Base-by-base conservation (phyloP, 352 stramenopile species). In the Phytophthora constricta region DNA sequence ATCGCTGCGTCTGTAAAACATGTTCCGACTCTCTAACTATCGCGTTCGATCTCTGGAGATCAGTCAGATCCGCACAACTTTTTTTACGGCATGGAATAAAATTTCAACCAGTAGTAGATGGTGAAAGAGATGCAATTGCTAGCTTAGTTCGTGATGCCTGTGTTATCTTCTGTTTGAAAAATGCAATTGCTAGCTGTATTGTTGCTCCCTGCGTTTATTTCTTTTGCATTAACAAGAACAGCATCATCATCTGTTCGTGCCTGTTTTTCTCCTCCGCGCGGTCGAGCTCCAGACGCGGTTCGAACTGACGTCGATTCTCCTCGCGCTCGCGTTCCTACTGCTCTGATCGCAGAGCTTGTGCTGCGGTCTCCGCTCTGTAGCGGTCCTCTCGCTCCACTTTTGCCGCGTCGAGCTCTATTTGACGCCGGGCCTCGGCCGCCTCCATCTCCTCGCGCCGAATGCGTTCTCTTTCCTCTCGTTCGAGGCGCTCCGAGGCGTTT, bases 191-290 rank as follows among this genome's bases (percentile, higher is more conserved):
- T 16, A 7, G 39, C 39, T 20, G 11, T 23, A 8, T 5, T 23
- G 9, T n/a, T 22, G 13, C n/a, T n/a, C n/a, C n/a, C n/a, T n/a
- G 8, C 14, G 39, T 22, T 10, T 48, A 57, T 20, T 58, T 37
- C 39, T 52, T 58, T 27, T 41, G 47, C 4, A 58, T 5, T 3
- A 11, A 23, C 1, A n/a, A 20, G 1, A 67, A 31, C 17, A 61
- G 3, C 11, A 67, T 16, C 59, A 56, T 52, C 41, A 67, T 60
- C 11, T 60, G 14, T 2, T 67, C 49, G 23, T 67, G 59, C 5
- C 59, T 33, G 0, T 61, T 47, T 19, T 45, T 22, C 0, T 26
- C 20, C 5, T 61, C 50, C 13, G 2, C 20, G 4, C 59, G 41
- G 3, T 68, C 60, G 2, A 43, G 17, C 2, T 22, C 50, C 1